phyloP scores from a whole-genome alignment of 2,329 filamentous ascomycete genomes.

The Aspergillus hortae region DNA sequence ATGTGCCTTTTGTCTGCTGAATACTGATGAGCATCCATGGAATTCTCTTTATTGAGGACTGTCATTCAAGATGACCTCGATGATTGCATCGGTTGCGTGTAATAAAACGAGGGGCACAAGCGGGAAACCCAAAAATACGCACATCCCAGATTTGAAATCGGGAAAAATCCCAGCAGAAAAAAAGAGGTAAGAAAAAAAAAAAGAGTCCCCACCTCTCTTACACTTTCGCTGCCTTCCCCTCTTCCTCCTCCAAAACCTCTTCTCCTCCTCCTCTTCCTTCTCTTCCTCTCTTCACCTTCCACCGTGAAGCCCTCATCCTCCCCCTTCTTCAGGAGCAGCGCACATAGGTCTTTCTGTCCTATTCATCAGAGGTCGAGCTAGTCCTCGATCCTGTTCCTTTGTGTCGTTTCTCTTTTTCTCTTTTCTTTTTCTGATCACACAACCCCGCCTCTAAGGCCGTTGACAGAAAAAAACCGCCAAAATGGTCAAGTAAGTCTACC shows the following conservation, averaged over 20 bases:
- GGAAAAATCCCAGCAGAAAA: slow-evolving; percentile 23
- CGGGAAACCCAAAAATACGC: slow-evolving; percentile 18
- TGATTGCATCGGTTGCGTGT: background rate
- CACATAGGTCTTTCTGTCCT: slow-evolving; percentile 35
- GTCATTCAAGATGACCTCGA: too few species aligned
- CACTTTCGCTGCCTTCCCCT: slow-evolving; percentile 20
- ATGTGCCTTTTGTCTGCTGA: too few species aligned
- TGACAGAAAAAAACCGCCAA: slow-evolving; percentile 66
- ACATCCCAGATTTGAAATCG: slow-evolving; percentile 28
- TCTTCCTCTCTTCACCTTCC: slow-evolving; percentile 28
- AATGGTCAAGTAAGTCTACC: slow-evolving; percentile 94
- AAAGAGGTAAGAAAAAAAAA: slow-evolving; percentile 4
- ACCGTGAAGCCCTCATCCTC: slow-evolving; percentile 25
- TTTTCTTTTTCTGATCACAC: slow-evolving; percentile 23
- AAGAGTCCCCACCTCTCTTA: slow-evolving; percentile 23
- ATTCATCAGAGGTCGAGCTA: slow-evolving; percentile 41
- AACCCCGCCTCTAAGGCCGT: slow-evolving; percentile 41
- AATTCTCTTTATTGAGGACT: too few species aligned
- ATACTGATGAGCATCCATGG: too few species aligned
- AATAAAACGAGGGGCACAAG: slow-evolving; percentile 14
- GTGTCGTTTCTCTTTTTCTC: slow-evolving; percentile 32
- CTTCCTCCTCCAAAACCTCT: slow-evolving; percentile 20
- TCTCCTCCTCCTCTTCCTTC: slow-evolving; percentile 24
- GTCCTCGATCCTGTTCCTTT: slow-evolving; percentile 42
- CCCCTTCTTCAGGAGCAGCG: slow-evolving; percentile 33